These are phyloP conservation scores for Erucastrum elatum DNA, from an alignment of 345 rosid species.

Conservation along the genomic window DNA sequence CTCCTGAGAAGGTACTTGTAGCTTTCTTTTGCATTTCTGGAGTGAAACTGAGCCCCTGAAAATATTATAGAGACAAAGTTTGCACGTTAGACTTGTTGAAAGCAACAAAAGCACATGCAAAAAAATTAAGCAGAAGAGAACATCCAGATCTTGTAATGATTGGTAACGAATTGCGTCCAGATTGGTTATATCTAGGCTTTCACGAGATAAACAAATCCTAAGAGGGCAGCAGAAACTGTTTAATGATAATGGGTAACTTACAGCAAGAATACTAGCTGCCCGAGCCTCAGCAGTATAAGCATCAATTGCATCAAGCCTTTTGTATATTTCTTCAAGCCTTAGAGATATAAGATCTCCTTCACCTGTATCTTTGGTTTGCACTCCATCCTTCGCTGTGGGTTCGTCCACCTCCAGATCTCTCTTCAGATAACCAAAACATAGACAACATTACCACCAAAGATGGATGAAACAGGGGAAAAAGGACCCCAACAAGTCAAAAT, in stretches of 20 bases:
- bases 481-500: not conserved
- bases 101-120: slow-evolving; percentile 21
- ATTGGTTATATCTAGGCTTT: not conserved
- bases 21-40: slow-evolving; percentile 86
- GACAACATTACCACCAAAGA: slow-evolving; percentile 34
- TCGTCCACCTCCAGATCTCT: slow-evolving; percentile 67
- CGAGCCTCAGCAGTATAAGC: slow-evolving; percentile 95
- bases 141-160: slow-evolving; percentile 9
- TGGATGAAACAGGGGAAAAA: not conserved
- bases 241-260: slow-evolving; percentile 40
- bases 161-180: slow-evolving; percentile 17
- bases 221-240: not conserved
- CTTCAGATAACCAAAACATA: slow-evolving; percentile 46
- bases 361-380: slow-evolving; percentile 45
- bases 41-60: slow-evolving; percentile 96
- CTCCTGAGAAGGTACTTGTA: slow-evolving; percentile 93
- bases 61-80: no score
- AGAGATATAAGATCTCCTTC: slow-evolving; percentile 63
- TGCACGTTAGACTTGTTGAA: slow-evolving; percentile 32
- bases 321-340: slow-evolving; percentile 88
- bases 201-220: slow-evolving; percentile 12
- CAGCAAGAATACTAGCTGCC: slow-evolving; percentile 96
- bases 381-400: slow-evolving; percentile 50
- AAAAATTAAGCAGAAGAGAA: slow-evolving; percentile 10
- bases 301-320: slow-evolving; percentile 90